Conservation (phyloP, 2,329 filamentous ascomycete species). For the Aspergillus pseudoterreus region DNA sequence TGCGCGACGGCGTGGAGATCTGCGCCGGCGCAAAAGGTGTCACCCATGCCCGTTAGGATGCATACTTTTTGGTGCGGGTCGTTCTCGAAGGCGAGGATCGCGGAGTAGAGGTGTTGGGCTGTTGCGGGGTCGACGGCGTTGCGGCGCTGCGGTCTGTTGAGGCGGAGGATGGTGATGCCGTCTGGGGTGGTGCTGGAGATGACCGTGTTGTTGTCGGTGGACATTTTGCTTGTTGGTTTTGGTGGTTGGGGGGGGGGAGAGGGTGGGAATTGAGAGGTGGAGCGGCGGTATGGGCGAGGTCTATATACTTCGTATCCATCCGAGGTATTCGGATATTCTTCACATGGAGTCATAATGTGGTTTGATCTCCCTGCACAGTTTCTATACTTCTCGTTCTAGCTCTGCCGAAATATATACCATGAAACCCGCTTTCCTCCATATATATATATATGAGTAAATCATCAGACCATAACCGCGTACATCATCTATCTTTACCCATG, state of each 20-base stretch:
- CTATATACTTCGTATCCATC: background rate
- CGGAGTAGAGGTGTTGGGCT: conserved; percentile 45
- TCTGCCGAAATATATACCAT: too few relatives aligned
- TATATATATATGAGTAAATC: background rate
- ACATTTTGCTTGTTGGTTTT: background rate
- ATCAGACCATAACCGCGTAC: background rate
- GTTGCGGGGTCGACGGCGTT: conserved; percentile 54
- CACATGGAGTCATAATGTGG: too few relatives aligned
- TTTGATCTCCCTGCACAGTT: too few relatives aligned
- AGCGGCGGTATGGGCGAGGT: background rate
- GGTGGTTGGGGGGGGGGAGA: too few relatives aligned
- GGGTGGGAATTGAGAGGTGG: background rate
- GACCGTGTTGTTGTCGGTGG: background rate
- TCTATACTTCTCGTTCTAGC: too few relatives aligned
- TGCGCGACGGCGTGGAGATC: conserved; percentile 48
- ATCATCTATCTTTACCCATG: background rate
- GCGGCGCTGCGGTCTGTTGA: conserved; percentile 48
- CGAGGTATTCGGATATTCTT: too few relatives aligned
- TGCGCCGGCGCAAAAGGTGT: conserved; percentile 53
- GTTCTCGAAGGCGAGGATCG: conserved; percentile 49
- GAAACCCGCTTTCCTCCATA: too few relatives aligned
- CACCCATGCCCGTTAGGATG: conserved; percentile 47
- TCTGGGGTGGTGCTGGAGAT: conserved; percentile 6
- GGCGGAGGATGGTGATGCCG: conserved; percentile 55
- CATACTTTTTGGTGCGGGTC: conserved; percentile 52